A percentile compares a stretch with the other conserved stretches of the same genome.
phyloP scores from a whole-genome alignment of 1,284 basidiomycete genomes.

The Melampsora americana region DNA sequence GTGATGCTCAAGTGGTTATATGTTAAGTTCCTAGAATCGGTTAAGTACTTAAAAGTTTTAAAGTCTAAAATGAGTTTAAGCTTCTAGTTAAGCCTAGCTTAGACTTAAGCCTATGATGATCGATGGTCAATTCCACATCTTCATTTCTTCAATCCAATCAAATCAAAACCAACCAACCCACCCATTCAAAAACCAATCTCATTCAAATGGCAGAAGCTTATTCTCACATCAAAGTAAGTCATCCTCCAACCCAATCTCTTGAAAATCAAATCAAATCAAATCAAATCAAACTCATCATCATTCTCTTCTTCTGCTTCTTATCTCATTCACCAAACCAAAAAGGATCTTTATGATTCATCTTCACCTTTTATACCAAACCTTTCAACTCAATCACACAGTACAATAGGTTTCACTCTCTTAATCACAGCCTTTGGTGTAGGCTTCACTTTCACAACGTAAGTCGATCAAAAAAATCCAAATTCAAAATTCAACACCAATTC shows the following conservation, averaged over 20 bases:
- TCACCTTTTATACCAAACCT: slow-evolving; percentile 14
- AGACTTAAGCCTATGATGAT: too few species aligned
- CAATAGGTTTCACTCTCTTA: slow-evolving; percentile 31
- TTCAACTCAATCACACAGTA: slow-evolving; percentile 25
- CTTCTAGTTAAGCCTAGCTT: too few species aligned
- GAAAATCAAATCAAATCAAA: neutral
- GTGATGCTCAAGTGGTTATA: too few species aligned
- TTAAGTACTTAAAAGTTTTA: too few species aligned
- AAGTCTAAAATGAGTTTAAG: too few species aligned
- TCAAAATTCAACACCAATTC: neutral
- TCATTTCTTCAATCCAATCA: too few species aligned
- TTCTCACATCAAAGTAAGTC: neutral
- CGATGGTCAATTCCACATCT: too few species aligned
- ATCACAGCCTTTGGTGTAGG: slow-evolving; percentile 24
- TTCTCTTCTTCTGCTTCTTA: too few species aligned
- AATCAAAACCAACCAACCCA: too few species aligned
- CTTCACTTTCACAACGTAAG: slow-evolving; percentile 37
- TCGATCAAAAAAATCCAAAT: neutral
- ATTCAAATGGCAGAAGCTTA: slow-evolving; percentile 3
- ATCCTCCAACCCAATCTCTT: neutral
- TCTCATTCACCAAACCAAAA: neutral
- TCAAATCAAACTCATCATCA: neutral
- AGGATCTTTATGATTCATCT: slow-evolving; percentile 5
- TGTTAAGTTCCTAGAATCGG: too few species aligned
- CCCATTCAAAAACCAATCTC: too few species aligned